Conservation (phyloP, 2,329 filamentous ascomycete species). For the Penicillium sp. region DNA sequence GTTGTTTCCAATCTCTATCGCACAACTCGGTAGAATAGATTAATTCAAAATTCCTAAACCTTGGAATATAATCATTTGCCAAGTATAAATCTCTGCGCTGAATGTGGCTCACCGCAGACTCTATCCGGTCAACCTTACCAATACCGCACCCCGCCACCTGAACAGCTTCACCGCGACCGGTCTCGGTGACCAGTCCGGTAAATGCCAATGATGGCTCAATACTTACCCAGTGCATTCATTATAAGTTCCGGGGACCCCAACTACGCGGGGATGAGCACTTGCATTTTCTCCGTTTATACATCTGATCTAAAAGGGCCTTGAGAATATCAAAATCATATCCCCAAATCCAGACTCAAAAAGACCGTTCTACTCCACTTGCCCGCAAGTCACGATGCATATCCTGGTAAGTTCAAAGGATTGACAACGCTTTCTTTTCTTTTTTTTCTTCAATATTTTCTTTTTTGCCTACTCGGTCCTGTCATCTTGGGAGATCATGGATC, state of each 20-base stretch:
- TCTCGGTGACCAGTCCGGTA: slow-evolving; percentile 22
- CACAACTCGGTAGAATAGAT: neutral
- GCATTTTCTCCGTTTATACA: neutral
- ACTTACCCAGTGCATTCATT: slow-evolving; percentile 15
- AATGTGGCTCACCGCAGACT: slow-evolving; percentile 36
- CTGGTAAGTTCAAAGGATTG: slow-evolving; percentile 38
- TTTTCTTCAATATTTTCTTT: neutral
- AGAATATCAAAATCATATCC: neutral
- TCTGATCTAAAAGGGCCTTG: neutral
- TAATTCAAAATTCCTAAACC: neutral
- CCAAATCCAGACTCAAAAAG: neutral
- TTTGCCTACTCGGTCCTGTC: slow-evolving; percentile 1
- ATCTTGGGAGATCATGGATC: neutral
- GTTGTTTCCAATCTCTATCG: neutral
- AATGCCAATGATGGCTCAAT: slow-evolving; percentile 19
- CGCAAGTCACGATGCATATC: slow-evolving; percentile 44
- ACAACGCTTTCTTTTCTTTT: slow-evolving; percentile 3
- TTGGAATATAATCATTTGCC: neutral
- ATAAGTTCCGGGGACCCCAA: slow-evolving; percentile 20
- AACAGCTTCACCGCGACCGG: slow-evolving; percentile 31
- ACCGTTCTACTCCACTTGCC: neutral
- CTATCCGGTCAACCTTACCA: slow-evolving; percentile 27
- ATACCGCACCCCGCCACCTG: slow-evolving; percentile 12
- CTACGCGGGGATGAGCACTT: neutral
- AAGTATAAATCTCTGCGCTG: slow-evolving; percentile 2